Conservation (phyloP, 2,329 filamentous ascomycete species). For the Rutstroemia sp. region DNA sequence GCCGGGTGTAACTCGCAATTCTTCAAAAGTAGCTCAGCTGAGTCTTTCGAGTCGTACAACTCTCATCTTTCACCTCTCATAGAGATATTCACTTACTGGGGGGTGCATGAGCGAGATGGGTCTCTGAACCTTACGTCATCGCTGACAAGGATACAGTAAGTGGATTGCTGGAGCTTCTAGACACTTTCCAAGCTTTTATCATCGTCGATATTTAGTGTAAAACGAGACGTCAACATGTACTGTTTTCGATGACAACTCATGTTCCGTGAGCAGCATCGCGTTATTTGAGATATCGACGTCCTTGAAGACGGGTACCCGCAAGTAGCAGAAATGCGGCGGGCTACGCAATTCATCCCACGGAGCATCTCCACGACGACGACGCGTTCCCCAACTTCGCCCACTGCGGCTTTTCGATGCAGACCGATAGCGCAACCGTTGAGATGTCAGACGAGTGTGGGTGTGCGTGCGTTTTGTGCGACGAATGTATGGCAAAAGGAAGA, state of each 20-base stretch:
- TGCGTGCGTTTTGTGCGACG: background rate
- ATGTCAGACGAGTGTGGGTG: background rate
- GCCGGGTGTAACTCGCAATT: too few relatives aligned
- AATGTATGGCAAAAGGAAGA: constrained; percentile 1
- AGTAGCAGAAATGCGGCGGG: background rate
- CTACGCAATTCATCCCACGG: constrained; percentile 5
- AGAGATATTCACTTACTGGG: too few relatives aligned
- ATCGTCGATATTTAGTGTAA: background rate
- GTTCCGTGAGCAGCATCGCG: background rate
- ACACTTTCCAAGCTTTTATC: background rate
- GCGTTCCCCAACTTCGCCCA: background rate
- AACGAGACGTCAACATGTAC: background rate
- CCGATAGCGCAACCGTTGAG: background rate
- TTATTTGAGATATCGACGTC: background rate
- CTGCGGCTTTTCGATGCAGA: background rate
- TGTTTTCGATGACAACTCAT: background rate
- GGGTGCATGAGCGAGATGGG: background rate
- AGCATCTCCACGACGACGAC: background rate
- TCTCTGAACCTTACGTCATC: background rate
- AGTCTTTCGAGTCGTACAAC: too few relatives aligned
- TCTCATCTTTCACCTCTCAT: too few relatives aligned
- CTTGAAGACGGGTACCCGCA: background rate
- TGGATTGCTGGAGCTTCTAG: background rate
- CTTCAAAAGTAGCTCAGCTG: too few relatives aligned
- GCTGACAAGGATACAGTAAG: background rate